Evolutionary conservation across 108 stramenopile species (phyloP).

Genomic region (Schizochytrium sp.): DNA sequence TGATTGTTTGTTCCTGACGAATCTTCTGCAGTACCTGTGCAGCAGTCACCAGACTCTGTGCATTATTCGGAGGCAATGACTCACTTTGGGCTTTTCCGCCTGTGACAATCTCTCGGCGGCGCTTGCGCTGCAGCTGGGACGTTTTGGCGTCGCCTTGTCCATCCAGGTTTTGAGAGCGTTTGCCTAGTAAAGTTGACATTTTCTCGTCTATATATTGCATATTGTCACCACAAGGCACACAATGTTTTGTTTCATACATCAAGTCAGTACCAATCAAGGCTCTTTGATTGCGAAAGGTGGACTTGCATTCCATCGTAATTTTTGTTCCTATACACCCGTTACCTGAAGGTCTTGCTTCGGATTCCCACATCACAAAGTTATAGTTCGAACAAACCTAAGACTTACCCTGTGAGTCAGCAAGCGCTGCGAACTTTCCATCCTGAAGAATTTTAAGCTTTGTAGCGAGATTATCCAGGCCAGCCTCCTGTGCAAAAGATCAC

Average conservation of each 20-base stretch:
- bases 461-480: not conserved
- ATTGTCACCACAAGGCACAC: not conserved
- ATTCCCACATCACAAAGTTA: not conserved
- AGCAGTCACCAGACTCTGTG: not conserved
- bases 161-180: not conserved
- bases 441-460: not conserved
- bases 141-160: not conserved
- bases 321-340: too few species aligned
- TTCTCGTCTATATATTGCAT: not conserved
- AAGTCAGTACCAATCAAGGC: not conserved
- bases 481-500: not conserved
- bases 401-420: not conserved
- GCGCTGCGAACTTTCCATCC: not conserved
- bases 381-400: not conserved
- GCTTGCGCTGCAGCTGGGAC: not conserved
- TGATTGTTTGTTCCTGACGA: not conserved
- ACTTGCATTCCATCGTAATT: too few species aligned
- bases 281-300: not conserved
- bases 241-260: not conserved
- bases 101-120: constrained; percentile 1
- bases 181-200: constrained; percentile 2
- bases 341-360: too few species aligned
- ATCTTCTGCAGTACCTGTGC: constrained; percentile 4
- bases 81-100: not conserved
- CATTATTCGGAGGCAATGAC: not conserved